Conservation (phyloP, 305 asterid species). For the Stenogyne calaminthoides region DNA sequence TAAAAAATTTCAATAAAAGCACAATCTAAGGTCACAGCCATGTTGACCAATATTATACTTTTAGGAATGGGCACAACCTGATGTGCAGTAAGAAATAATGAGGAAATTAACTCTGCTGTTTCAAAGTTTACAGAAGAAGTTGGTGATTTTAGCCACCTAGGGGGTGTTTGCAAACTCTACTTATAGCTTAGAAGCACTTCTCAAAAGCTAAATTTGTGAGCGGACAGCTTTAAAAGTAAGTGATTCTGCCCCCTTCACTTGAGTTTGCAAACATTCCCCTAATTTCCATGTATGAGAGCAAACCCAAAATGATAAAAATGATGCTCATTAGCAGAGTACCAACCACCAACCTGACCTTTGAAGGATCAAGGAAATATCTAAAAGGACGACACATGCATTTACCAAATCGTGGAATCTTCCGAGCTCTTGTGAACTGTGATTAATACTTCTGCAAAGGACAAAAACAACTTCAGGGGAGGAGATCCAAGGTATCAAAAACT, state of each 20-base stretch:
- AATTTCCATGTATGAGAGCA: conserved; percentile 14
- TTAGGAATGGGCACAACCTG: conserved; percentile 25
- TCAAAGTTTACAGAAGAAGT: conserved; percentile 25
- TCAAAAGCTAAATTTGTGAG: no score
- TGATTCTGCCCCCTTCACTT: no score
- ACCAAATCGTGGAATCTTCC: conserved; percentile 48
- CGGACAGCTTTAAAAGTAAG: no score
- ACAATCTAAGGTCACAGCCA: background rate
- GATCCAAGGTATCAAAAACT: conserved; percentile 26
- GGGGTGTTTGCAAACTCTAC: no score
- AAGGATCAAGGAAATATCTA: conserved; percentile 33
- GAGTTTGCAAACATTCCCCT: no score
- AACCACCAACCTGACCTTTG: conserved; percentile 36
- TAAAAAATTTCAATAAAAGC: background rate
- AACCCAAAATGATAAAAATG: background rate
- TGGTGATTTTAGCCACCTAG: conserved; percentile 19
- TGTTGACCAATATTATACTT: conserved; percentile 1
- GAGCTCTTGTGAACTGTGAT: conserved; percentile 48
- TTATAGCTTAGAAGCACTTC: no score
- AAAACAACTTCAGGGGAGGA: conserved; percentile 45
- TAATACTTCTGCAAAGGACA: conserved; percentile 62
- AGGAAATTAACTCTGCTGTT: conserved; percentile 15
- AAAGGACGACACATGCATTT: conserved; percentile 33
- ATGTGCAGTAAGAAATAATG: background rate
- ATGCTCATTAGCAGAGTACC: conserved; percentile 27